Percentiles rank a stretch among this genome's conserved stretches.
phyloP scores from a whole-genome alignment of 345 rosid genomes.

The Eutrema japonicum region DNA sequence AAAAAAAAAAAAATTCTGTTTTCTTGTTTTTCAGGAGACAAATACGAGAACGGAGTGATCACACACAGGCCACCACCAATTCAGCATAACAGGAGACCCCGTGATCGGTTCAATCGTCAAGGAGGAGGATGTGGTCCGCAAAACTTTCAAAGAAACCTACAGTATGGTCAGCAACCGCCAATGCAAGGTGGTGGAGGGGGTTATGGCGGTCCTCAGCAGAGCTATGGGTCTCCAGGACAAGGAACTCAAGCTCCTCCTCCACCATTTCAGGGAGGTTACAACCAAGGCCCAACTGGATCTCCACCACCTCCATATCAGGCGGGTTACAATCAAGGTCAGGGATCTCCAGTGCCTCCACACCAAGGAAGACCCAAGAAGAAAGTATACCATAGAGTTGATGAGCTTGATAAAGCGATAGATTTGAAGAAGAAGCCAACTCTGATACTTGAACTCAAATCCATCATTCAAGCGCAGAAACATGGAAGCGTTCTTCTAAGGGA shows the following conservation, averaged over 20 bases:
- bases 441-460: conserved; percentile 70
- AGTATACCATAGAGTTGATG: conserved; percentile 73
- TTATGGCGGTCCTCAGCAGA: conserved; percentile 56
- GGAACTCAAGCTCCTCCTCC: conserved; percentile 44
- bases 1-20: background rate
- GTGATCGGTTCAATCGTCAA: conserved; percentile 48
- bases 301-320: conserved; percentile 47
- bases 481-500: conserved; percentile 70
- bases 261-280: conserved; percentile 47
- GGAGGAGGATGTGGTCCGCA: conserved; percentile 45
- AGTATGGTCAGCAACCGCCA: conserved; percentile 48
- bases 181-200: conserved; percentile 56
- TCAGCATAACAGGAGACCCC: conserved; percentile 53
- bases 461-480: conserved; percentile 69
- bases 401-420: conserved; percentile 87
- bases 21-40: conserved; percentile 60
- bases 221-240: conserved; percentile 47
- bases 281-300: conserved; percentile 36
- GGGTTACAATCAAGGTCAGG: conserved; percentile 46
- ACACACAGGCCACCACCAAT: conserved; percentile 83
- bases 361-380: conserved; percentile 80
- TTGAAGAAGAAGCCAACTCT: conserved; percentile 72
- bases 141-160: conserved; percentile 52
- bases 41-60: conserved; percentile 81
- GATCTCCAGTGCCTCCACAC: conserved; percentile 45